Base-by-base conservation (phyloP, 2,329 filamentous ascomycete genomes). In the Karstenula rhodostoma region DNA sequence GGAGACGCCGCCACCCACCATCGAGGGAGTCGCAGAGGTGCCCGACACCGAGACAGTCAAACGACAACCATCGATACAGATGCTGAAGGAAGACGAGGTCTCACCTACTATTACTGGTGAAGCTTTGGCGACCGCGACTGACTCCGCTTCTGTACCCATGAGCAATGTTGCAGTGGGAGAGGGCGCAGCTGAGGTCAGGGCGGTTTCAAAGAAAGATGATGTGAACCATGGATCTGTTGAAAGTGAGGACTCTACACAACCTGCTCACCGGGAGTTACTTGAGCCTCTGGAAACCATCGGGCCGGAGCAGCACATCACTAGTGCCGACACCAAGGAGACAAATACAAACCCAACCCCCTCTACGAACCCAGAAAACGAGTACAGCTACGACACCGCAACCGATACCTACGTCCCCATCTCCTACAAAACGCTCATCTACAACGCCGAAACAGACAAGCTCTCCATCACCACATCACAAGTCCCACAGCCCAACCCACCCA, bases 391-490 rank as follows among this genome's bases (percentile, higher is more conserved):
- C 40, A 56, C 72, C 4, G 57, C 68, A 35, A 70, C 65, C 8
- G 68, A 73, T 51, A 65, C 63, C 13, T 32, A 73, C 2, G 70
- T 70, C 3, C 67, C 72, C 7, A 70, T 69, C 19, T 72, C 65
- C 2, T 73, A 72, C 15, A 69, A 42, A 32, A 49, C 46, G 7
- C 42, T 55, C 12, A 47, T 55, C 29, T 55, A 55, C 42, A 46
- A 55, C 27, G 25, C 52, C 8, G 40, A 55, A 5, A 55, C 40
- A 10, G 33, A 42, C 48, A 29, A 54, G n/a, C 51, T 29, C 40
- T 44, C 49, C 60, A 5, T 52, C 58, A 19, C 60, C 67, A n/a
- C 65, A 47, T 55, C 52, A 3, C 42, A 46, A 25, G 42, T 47
- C 52, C 52, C 52, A 3, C 29, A 66, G 64, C 52, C 57, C 57